These are phyloP conservation scores for Polychaeton citri DNA, from an alignment of 2,329 filamentous ascomycete species.

Conservation along the genomic window DNA sequence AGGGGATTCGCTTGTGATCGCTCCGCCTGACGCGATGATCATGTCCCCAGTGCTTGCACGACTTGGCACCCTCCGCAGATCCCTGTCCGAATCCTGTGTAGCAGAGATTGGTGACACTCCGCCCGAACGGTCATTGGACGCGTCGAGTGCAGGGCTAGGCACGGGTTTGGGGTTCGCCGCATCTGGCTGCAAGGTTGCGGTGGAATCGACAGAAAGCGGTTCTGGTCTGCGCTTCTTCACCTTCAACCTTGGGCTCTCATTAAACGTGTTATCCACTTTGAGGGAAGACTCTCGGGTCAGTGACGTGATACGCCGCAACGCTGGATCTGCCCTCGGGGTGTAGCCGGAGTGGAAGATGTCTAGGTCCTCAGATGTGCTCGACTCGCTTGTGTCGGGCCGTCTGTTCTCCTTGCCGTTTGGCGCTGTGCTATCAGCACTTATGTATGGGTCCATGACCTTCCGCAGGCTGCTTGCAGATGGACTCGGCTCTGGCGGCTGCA, in stretches of 20 bases:
- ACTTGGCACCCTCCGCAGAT: slow-evolving; percentile 7
- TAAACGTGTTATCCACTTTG: slow-evolving; percentile 16
- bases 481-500: slow-evolving; percentile 18
- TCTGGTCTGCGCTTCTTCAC: slow-evolving; percentile 18
- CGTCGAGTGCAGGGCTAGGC: background rate
- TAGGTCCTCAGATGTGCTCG: slow-evolving; percentile 22
- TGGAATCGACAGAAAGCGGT: slow-evolving; percentile 6
- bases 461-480: slow-evolving; percentile 63
- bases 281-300: slow-evolving; percentile 33
- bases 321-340: slow-evolving; percentile 56
- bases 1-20: background rate
- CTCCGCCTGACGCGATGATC: slow-evolving; percentile 10
- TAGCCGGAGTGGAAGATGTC: slow-evolving; percentile 65
- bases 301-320: slow-evolving; percentile 39
- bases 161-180: slow-evolving; percentile 3
- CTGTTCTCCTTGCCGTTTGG: slow-evolving; percentile 10
- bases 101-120: slow-evolving; percentile 3
- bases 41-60: slow-evolving; percentile 18
- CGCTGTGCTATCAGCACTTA: slow-evolving; percentile 28
- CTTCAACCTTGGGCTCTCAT: slow-evolving; percentile 26
- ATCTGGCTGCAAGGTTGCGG: slow-evolving; percentile 8
- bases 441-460: slow-evolving; percentile 76
- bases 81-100: slow-evolving; percentile 1
- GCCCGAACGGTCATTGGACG: slow-evolving; percentile 3
- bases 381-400: slow-evolving; percentile 15